Evolutionary conservation across 176 grass and related monocot species (phyloP).

Genomic region (Avena eriantha): DNA sequence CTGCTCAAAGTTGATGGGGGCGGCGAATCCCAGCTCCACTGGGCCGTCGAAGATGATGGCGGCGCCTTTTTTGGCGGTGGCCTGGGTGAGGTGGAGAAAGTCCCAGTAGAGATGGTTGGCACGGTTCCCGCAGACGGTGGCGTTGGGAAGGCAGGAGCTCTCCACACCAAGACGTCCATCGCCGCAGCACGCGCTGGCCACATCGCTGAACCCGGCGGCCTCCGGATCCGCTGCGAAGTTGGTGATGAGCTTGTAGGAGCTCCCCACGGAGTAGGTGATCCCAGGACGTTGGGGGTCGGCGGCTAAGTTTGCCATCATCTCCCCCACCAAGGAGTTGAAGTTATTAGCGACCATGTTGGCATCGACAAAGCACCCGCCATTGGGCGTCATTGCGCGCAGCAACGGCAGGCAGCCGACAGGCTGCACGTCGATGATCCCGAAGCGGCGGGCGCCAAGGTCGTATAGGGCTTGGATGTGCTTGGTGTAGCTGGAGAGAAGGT

Average conservation of each 20-base stretch:
- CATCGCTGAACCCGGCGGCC: constrained; percentile 42
- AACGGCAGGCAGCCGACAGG: constrained; percentile 62
- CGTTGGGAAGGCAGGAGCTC: constrained; percentile 52
- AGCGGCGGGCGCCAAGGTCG: constrained; percentile 45
- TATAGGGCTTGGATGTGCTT: constrained; percentile 40
- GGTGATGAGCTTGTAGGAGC: constrained; percentile 53
- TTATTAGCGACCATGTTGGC: constrained; percentile 49
- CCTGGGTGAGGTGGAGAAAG: constrained; percentile 60
- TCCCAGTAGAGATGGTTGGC: constrained; percentile 56
- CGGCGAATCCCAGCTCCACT: constrained; percentile 39
- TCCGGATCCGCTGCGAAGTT: constrained; percentile 37
- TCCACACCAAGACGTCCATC: constrained; percentile 45
- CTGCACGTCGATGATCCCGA: constrained; percentile 58
- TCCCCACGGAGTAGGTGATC: constrained; percentile 57
- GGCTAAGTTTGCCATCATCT: constrained; percentile 35
- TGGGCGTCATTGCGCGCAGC: constrained; percentile 14
- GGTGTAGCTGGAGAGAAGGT: constrained; percentile 55
- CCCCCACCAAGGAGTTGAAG: constrained; percentile 53
- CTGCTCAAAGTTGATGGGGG: constrained; percentile 62
- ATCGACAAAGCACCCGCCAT: constrained; percentile 42
- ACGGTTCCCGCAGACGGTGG: constrained; percentile 52
- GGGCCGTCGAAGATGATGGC: constrained; percentile 47
- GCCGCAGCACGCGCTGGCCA: constrained; percentile 64
- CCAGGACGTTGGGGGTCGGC: neutral
- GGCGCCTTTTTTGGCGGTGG: constrained; percentile 48